phyloP scores from a whole-genome alignment of 345 rosid genomes.

The Eutrema yunnanense region DNA sequence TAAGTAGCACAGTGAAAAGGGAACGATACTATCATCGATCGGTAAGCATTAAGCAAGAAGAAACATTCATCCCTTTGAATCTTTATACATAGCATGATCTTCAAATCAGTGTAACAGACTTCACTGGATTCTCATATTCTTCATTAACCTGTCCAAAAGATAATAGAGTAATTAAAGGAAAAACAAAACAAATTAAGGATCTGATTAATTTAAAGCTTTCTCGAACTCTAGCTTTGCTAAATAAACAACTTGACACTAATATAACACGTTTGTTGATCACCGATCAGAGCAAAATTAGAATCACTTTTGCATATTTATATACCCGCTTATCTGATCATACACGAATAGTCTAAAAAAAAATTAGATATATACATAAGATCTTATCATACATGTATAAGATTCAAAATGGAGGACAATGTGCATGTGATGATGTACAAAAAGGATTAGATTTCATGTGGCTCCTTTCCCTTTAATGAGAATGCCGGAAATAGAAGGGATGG shows the following conservation, averaged over 20 bases:
- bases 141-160: constrained; percentile 43
- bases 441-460: constrained; percentile 66
- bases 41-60: background rate
- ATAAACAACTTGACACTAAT: background rate
- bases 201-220: background rate
- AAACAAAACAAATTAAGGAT: background rate
- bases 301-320: constrained; percentile 20
- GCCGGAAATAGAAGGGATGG: constrained; percentile 35
- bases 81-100: background rate
- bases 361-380: background rate
- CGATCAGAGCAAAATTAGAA: background rate
- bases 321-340: background rate
- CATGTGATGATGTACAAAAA: constrained; percentile 38
- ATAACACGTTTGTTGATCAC: background rate
- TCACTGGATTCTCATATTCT: constrained; percentile 54
- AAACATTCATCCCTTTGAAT: background rate
- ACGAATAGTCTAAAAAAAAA: background rate
- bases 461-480: constrained; percentile 14
- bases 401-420: constrained; percentile 37
- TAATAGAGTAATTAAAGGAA: background rate
- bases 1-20: background rate
- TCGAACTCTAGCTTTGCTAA: background rate
- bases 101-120: constrained; percentile 8
- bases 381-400: background rate
- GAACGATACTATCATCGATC: background rate